Base-by-base conservation (phyloP, 2,329 filamentous ascomycete genomes). In the Neurospora sp. region DNA sequence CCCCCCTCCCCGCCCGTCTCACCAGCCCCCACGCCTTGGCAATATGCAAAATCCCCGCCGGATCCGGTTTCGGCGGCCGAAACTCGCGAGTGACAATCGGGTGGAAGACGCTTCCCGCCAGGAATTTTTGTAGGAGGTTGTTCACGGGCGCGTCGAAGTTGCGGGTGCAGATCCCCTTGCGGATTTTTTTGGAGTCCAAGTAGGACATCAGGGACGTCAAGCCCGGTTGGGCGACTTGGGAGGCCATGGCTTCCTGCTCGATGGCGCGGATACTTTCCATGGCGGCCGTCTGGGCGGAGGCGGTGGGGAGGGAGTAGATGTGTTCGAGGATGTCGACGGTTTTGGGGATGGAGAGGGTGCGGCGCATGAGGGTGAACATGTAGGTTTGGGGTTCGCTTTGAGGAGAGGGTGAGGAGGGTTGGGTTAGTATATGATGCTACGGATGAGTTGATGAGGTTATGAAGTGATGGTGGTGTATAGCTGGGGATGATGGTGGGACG, bases 351-450 rank as follows among this genome's bases (percentile, higher is more conserved):
- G 83, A 84, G 17, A 98, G 86, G 8, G 88, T 90, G 15, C 82
- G 78, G 73, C 90, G 90, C 95, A 99, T 98, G 77, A 96, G 86
- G 23, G 81, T 80, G 81, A 98, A 98, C 95, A 98, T 99, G 85
- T 97, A 92, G 75, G 91, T 96, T 81, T 98, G 95, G 0, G 95
- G 95, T 70, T 94, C 83, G 78, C 93, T 97, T 97, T 6, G 73
- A n/a, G 17, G 23, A 6, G 36, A 28, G 4, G 10, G 8, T 23
- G 23, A 23, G 23, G 23, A 23, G 23, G 23, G 23, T 23, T 23
- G 23, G 23, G 23, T 23, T 23, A 23, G 23, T 23, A 23, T 23
- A 23, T 23, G 23, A 23, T 23, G 23, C 23, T 23, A 23, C 23
- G 23, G 23, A 23, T 23, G 23, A 23, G 23, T 23, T 23, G 23